phyloP scores from a whole-genome alignment of 495 filamentous ascomycete species.

The Daldinia grandis region DNA sequence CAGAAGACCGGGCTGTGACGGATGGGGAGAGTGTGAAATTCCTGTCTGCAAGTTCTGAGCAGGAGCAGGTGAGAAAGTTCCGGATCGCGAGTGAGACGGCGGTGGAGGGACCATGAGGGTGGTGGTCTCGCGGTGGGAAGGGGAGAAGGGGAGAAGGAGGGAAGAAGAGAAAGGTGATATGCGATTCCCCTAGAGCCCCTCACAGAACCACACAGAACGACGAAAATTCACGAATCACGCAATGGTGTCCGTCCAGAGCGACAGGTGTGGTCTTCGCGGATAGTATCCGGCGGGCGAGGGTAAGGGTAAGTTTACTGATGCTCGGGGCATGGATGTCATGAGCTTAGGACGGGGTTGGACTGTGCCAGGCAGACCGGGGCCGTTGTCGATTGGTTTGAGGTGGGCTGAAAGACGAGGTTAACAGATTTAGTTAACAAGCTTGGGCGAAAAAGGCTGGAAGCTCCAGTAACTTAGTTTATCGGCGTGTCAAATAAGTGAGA shows the following conservation, averaged over 20 bases:
- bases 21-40: constrained; percentile 60
- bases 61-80: constrained; percentile 65
- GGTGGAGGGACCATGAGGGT: constrained; percentile 51
- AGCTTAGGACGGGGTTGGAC: constrained; percentile 26
- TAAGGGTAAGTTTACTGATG: constrained; percentile 28
- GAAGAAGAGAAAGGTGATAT: constrained; percentile 35
- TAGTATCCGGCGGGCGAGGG: constrained; percentile 7
- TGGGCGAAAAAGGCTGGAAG: constrained; percentile 14
- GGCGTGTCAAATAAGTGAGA: neutral
- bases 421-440: neutral
- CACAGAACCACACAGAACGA: constrained; percentile 28
- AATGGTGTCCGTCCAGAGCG: constrained; percentile 25
- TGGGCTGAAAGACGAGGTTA: constrained; percentile 10
- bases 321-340: constrained; percentile 42
- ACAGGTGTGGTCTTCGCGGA: constrained; percentile 19
- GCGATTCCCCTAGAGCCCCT: constrained; percentile 45
- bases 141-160: constrained; percentile 28
- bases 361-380: constrained; percentile 1
- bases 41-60: constrained; percentile 59
- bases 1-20: constrained; percentile 60
- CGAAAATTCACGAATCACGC: constrained; percentile 26
- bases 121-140: constrained; percentile 40
- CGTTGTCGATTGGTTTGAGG: constrained; percentile 14
- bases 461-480: neutral
- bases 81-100: constrained; percentile 52